Conservation (phyloP, 176 grass and related monocot species). For the Eragrostis nindensis region DNA sequence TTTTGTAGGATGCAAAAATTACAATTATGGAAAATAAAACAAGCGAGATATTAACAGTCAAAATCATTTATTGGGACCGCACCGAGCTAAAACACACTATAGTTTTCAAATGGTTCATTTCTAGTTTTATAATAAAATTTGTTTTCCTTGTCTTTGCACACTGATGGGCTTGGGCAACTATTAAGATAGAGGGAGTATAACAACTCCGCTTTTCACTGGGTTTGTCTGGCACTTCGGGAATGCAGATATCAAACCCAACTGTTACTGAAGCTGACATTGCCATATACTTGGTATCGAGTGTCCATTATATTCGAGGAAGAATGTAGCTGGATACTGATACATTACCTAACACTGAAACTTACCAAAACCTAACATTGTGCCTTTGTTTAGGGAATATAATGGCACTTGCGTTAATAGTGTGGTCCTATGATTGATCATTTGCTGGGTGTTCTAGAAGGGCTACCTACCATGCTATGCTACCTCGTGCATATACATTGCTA, state of each 20-base stretch:
- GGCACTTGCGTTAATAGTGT: background rate
- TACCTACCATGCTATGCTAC: background rate
- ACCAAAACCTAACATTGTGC: background rate
- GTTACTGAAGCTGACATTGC: background rate
- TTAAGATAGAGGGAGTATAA: too few relatives aligned
- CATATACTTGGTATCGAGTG: background rate
- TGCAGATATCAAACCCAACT: background rate
- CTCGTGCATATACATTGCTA: background rate
- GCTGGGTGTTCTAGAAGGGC: conserved; percentile 33
- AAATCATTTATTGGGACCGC: too few relatives aligned
- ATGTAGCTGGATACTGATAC: background rate
- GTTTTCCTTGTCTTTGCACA: too few relatives aligned
- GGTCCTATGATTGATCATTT: background rate
- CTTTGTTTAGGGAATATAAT: background rate
- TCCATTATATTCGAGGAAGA: background rate
- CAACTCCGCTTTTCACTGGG: too few relatives aligned
- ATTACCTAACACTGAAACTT: background rate
- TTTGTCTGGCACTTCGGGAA: too few relatives aligned
- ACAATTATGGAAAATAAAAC: too few relatives aligned
- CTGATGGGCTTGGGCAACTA: too few relatives aligned
- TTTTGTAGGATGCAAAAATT: too few relatives aligned
- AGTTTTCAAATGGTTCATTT: too few relatives aligned
- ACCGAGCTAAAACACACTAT: too few relatives aligned
- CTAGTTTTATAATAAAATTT: too few relatives aligned
- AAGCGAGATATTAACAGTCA: too few relatives aligned